Base-by-base conservation (phyloP, 192 early-diverging fungal genomes). In the Phlyctochytrium planicorne region DNA sequence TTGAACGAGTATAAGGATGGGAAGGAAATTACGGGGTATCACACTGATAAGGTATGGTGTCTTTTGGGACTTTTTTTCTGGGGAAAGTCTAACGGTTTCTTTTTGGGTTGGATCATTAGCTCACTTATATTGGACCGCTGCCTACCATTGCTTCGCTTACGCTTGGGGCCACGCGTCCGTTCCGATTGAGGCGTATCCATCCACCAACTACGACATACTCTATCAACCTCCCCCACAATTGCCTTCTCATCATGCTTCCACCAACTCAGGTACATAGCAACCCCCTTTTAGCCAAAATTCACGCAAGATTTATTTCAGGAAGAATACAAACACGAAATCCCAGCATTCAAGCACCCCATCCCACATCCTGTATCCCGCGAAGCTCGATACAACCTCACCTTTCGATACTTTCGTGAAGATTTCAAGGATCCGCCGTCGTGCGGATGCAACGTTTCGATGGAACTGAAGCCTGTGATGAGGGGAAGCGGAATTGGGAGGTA, bases 231-330 rank as follows among this genome's bases (percentile, higher is more conserved):
- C 75, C 76, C 12, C 82, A 84, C 66, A 77, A 79, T 36, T 77
- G 69, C 17, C 71, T 84, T 14, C 57, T 81, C 24, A 74, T 84
- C 62, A 84, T 84, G 82, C 77, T 80, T 65, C 80, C 82, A 4
- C 79, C 79, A 2, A 67, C 70, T 60, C 77, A 80, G n/a, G n/a
- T n/a, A n/a, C n/a, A n/a, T n/a, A n/a, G 59, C 62, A 60, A 59
- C 24, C 24, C 24, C 20, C 2, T 27, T 23, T 25, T 67, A 23
- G 31, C 34, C 61, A n/a, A 16, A 12, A 14, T 10, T 23, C 17
- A 30, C 27, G 23, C 20, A 27, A 20, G 40, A 70, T n/a, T n/a
- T n/a, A n/a, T n/a, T n/a, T n/a, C n/a, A n/a, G 65, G 81, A 82
- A 69, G 61, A 71, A 35, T 83, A 80, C 68, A 74, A 75, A 23